Conservation (phyloP, 768 basidiomycete species). For the Gelatoporia subvermispora region DNA sequence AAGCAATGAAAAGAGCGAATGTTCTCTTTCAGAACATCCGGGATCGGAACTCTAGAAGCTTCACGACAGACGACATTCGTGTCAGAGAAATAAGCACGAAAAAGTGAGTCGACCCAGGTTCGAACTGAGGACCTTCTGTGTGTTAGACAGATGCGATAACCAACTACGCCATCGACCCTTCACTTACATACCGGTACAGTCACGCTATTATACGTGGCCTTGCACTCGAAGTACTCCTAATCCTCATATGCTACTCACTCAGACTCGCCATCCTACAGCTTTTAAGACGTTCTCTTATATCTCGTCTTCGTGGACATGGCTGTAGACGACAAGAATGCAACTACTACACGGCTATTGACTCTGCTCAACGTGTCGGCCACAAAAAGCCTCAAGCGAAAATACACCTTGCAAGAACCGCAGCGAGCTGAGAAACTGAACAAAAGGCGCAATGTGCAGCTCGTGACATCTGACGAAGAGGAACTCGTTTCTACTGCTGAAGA, state of each 20-base stretch:
- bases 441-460: constrained; percentile 36
- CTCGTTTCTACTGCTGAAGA: background rate
- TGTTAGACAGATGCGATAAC: constrained; percentile 84
- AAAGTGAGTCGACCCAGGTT: constrained; percentile 47
- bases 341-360: constrained; percentile 78
- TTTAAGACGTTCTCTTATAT: background rate
- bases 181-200: too few relatives aligned
- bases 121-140: constrained; percentile 72
- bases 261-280: too few relatives aligned
- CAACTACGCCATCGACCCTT: constrained; percentile 67
- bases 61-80: too few relatives aligned
- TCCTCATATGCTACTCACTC: too few relatives aligned
- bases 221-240: too few relatives aligned
- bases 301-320: constrained; percentile 13
- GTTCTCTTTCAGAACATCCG: too few relatives aligned
- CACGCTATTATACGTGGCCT: too few relatives aligned
- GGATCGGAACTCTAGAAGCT: too few relatives aligned
- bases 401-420: constrained; percentile 28
- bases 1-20: too few relatives aligned
- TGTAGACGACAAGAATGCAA: constrained; percentile 38
- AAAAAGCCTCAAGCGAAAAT: constrained; percentile 57
- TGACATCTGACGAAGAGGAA: constrained; percentile 8
- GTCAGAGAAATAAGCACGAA: too few relatives aligned
- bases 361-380: constrained; percentile 87
- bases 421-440: constrained; percentile 64